These are phyloP conservation scores for Papiliotrema laurentii DNA, from an alignment of 1,284 basidiomycete genomes.

Conservation along the genomic window DNA sequence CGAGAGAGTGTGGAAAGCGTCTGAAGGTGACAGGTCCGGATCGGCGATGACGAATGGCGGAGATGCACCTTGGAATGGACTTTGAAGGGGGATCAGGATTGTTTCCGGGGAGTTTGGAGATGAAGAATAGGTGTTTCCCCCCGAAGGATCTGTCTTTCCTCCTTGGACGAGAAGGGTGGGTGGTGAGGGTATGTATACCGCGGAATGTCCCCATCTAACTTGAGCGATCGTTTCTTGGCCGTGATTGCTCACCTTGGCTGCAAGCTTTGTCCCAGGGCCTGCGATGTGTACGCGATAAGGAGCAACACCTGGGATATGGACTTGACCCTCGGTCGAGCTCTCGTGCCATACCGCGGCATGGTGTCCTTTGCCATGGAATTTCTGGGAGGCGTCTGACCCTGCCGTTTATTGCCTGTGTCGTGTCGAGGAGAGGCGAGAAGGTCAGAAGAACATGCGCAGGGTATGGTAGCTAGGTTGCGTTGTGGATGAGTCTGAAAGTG, in stretches of 20 bases:
- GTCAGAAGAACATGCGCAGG: too few species aligned
- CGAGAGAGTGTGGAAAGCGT: slow-evolving; percentile 77
- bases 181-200: slow-evolving; percentile 54
- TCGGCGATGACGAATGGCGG: slow-evolving; percentile 58
- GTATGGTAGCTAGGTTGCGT: too few species aligned
- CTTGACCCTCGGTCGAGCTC: too few species aligned
- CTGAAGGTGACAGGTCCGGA: slow-evolving; percentile 56
- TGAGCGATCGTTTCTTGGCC: neutral
- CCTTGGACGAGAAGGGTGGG: slow-evolving; percentile 67
- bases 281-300: too few species aligned
- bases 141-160: slow-evolving; percentile 67
- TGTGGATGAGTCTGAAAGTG: too few species aligned
- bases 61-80: slow-evolving; percentile 56
- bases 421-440: too few species aligned
- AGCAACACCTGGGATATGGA: too few species aligned
- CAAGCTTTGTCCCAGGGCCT: too few species aligned
- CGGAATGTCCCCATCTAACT: slow-evolving; percentile 74
- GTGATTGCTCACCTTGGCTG: slow-evolving; percentile 4
- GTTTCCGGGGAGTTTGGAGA: slow-evolving; percentile 69
- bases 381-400: too few species aligned
- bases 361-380: too few species aligned
- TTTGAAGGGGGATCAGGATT: slow-evolving; percentile 61
- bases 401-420: too few species aligned
- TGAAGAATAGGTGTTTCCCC: slow-evolving; percentile 64
- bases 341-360: too few species aligned